phyloP scores from a whole-genome alignment of 805 yeast genomes.

The Lachancea meyersii region DNA sequence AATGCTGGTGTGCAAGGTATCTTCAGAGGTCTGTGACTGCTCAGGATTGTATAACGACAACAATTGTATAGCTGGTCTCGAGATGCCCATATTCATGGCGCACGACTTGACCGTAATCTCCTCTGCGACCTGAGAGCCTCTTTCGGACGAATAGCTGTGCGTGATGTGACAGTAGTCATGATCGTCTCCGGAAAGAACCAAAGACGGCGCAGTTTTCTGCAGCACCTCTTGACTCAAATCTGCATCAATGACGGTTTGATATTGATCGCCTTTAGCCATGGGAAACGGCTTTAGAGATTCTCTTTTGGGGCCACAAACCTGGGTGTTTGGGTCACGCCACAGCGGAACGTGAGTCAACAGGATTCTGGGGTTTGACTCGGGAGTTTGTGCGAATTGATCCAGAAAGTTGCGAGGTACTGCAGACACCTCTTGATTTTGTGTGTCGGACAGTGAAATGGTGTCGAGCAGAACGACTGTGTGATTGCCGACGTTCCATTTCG shows the following conservation, averaged over 20 bases:
- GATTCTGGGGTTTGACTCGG: conserved; percentile 48
- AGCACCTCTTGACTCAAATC: conserved; percentile 55
- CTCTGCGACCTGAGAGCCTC: conserved; percentile 36
- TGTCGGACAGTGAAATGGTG: conserved; percentile 73
- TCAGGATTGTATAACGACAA: conserved; percentile 55
- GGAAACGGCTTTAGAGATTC: conserved; percentile 67
- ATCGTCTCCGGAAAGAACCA: conserved; percentile 88
- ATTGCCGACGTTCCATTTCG: conserved; percentile 48
- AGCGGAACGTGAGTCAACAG: conserved; percentile 85
- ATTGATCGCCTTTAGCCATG: conserved; percentile 69
- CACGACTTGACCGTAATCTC: conserved; percentile 86
- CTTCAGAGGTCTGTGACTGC: conserved; percentile 11
- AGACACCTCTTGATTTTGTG: conserved; percentile 39
- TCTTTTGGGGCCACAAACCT: conserved; percentile 68
- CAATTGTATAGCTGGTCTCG: conserved; percentile 79
- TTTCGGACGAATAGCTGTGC: conserved; percentile 38
- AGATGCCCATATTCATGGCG: conserved; percentile 90
- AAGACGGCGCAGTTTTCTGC: conserved; percentile 52
- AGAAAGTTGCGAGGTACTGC: conserved; percentile 49
- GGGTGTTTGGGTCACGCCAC: conserved; percentile 56
- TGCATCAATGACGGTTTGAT: conserved; percentile 78
- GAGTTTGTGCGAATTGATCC: conserved; percentile 30
- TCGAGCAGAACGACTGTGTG: conserved; percentile 76
- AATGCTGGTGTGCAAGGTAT: conserved; percentile 39
- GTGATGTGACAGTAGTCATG: conserved; percentile 86